Evolutionary conservation across 176 grass and related monocot species (phyloP).

Genomic region (Phoenix roebelenii): DNA sequence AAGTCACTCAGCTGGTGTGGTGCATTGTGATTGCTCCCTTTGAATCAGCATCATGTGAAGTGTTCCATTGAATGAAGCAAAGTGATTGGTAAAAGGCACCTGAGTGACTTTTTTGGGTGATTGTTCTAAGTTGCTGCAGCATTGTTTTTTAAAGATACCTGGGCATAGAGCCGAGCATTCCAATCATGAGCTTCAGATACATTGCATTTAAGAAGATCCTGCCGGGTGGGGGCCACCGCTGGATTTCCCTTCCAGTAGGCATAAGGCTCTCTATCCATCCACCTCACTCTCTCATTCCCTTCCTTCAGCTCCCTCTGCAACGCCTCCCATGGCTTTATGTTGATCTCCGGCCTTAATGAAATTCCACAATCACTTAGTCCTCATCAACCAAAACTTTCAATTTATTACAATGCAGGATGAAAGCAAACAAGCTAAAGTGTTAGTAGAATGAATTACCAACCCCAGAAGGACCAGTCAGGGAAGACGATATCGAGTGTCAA

Average conservation of each 20-base stretch:
- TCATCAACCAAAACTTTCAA: too few species aligned
- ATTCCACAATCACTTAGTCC: not conserved
- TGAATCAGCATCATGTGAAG: too few species aligned
- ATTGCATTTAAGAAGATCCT: constrained; percentile 34
- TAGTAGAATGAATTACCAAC: constrained; percentile 27
- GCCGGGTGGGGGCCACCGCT: not conserved
- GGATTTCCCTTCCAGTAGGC: constrained; percentile 50
- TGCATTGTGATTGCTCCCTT: too few species aligned
- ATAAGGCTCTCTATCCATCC: constrained; percentile 40
- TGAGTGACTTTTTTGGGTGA: not conserved
- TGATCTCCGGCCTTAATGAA: constrained; percentile 28
- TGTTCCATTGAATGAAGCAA: too few species aligned
- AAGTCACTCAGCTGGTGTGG: too few species aligned
- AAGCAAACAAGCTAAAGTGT: too few species aligned
- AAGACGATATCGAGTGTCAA: constrained; percentile 45
- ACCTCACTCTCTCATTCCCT: constrained; percentile 26
- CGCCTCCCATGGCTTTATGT: constrained; percentile 34
- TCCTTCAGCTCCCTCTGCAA: constrained; percentile 24
- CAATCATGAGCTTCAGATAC: constrained; percentile 34
- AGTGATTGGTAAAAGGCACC: not conserved
- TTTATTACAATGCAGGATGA: too few species aligned
- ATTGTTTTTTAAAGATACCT: constrained; percentile 16
- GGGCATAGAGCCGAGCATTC: constrained; percentile 35
- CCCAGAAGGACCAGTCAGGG: constrained; percentile 93
- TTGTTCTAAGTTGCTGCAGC: too few species aligned